Evolutionary conservation across 768 basidiomycete species (phyloP).

Genomic region (Lentinula boryana): DNA sequence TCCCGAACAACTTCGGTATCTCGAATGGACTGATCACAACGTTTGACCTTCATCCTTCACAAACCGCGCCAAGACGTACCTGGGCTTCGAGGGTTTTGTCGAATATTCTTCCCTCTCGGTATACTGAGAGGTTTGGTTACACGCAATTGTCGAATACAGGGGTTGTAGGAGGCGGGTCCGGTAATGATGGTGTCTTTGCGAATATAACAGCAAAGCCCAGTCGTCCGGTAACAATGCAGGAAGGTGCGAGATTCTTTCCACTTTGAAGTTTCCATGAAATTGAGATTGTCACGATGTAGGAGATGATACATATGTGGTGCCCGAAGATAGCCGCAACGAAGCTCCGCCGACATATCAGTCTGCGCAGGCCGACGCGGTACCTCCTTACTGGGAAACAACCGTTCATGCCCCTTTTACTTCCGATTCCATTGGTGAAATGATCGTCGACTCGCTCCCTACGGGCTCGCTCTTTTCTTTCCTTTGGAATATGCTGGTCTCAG

Average conservation of each 20-base stretch:
- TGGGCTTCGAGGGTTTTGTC: constrained; percentile 56
- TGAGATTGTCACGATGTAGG: constrained; percentile 30
- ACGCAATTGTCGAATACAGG: constrained; percentile 30
- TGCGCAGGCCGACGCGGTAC: constrained; percentile 93
- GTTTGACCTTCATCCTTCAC: constrained; percentile 26
- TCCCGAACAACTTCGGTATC: constrained; percentile 70
- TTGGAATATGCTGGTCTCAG: constrained; percentile 89
- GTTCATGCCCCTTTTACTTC: constrained; percentile 82
- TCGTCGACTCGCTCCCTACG: constrained; percentile 84
- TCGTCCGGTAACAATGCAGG: constrained; percentile 48
- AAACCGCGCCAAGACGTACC: constrained; percentile 28
- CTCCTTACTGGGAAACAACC: constrained; percentile 96
- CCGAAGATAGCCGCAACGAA: constrained; percentile 78
- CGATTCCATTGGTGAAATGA: constrained; percentile 66
- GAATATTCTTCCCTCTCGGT: constrained; percentile 48
- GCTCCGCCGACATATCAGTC: constrained; percentile 89
- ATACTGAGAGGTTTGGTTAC: constrained; percentile 41
- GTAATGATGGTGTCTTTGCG: constrained; percentile 90
- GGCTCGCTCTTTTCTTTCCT: constrained; percentile 81
- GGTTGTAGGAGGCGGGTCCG: constrained; percentile 56
- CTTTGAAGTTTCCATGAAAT: neutral
- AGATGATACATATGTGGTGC: constrained; percentile 68
- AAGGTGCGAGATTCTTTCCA: constrained; percentile 39
- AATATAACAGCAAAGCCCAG: constrained; percentile 91
- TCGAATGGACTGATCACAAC: constrained; percentile 65